These are phyloP conservation scores for Candida hispaniensis DNA, from an alignment of 805 yeast genomes.

Conservation along the genomic window DNA sequence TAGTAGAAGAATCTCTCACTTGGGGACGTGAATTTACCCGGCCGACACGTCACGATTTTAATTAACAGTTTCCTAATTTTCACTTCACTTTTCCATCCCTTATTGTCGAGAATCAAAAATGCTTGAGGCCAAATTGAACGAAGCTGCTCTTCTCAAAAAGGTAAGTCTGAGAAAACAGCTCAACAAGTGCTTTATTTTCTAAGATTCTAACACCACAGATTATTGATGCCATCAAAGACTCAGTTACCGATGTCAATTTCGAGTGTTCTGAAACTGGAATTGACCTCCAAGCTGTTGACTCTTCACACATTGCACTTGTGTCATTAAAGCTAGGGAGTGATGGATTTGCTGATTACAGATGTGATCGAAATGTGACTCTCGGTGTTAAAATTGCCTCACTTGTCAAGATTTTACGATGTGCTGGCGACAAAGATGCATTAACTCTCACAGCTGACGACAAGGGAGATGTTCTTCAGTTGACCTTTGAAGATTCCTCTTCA, in stretches of 20 bases:
- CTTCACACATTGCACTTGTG: constrained; percentile 87
- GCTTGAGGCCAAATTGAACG: constrained; percentile 96
- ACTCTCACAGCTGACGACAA: constrained; percentile 83
- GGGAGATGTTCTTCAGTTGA: constrained; percentile 67
- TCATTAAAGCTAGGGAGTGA: constrained; percentile 78
- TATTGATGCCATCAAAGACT: constrained; percentile 88
- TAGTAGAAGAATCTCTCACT: too few species aligned
- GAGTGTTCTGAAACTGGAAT: constrained; percentile 94
- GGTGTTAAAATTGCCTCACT: constrained; percentile 87
- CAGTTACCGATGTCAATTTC: constrained; percentile 91
- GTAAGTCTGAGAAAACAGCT: constrained; percentile 26
- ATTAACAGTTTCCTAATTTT: too few species aligned
- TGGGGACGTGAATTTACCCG: constrained; percentile 7
- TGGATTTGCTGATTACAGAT: constrained; percentile 85
- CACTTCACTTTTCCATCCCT: neutral
- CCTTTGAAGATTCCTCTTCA: constrained; percentile 83
- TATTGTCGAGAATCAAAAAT: constrained; percentile 32
- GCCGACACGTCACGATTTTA: constrained; percentile 13
- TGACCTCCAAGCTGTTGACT: constrained; percentile 95
- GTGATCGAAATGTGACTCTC: constrained; percentile 85
- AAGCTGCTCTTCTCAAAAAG: constrained; percentile 83
- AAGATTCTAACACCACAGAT: constrained; percentile 34
- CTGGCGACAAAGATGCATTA: constrained; percentile 78
- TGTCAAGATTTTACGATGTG: constrained; percentile 80
- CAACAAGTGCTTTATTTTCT: constrained; percentile 3